Evolutionary conservation across 2,329 filamentous ascomycete genomes (phyloP), one percentile per base, ranked within the genome.

Genomic region (Trichoderma pleuroti): DNA sequence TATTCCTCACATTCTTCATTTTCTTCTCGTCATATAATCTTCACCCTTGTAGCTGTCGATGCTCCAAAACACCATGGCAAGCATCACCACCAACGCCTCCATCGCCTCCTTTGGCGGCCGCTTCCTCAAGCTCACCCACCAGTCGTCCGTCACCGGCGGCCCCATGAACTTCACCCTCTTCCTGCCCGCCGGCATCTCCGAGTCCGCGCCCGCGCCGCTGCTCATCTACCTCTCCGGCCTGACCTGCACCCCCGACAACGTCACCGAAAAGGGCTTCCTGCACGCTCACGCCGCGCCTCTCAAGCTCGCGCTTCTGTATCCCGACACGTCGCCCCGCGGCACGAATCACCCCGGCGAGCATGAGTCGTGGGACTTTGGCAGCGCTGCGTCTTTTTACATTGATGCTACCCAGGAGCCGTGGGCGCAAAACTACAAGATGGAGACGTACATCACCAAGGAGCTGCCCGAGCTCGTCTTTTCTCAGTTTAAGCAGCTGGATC

Each of bases 121-220:
- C 83, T 91, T 99, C 72, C 88, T 97, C 76, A 98, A 99, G 86
- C 92, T 99, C 73, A 90, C 91, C 76, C 96, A 99, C 87, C 83
- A 91, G 79, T 93, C 94, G 70, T 84, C 87, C 74, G 87, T 89
- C 72, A 97, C 93, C 70, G 89, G 88, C 76, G 97, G 93, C 75
- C 90, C 94, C 77, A 99, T 98, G 95, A 89, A 88, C 79, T 88
- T 98, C 78, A 97, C 97, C 84, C 87, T 99, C 76, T 99, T 93
- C 85, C 87, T 99, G 4, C 96, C 96, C 28, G 90, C 93, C 2
- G 86, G 90, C 76, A 89, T 92, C 70, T 82, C 86, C 73, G 76
- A 81, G 18, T 76, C 81, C 63, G 68, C 81, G 2, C 84, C 86
- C 52, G 90, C 93, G 2, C 96, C 96, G 28, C 88, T 98, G 34